Evolutionary conservation across 83 land plant species (phyloP).

Genomic region (Picea mariana): DNA sequence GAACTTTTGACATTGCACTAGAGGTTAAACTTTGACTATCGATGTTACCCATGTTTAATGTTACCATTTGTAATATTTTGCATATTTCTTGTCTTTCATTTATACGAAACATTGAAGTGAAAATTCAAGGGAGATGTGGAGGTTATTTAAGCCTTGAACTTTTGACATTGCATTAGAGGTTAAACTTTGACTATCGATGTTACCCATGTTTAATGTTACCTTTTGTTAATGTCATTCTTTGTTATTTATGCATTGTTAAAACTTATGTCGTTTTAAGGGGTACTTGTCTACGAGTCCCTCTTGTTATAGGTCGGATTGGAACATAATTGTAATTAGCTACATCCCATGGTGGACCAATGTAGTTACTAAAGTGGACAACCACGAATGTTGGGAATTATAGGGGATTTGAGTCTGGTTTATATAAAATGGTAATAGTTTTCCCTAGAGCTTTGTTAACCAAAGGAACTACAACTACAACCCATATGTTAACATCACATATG

Average conservation of each 20-base stretch:
- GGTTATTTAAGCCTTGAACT: too few relatives aligned
- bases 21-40: background rate
- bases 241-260: background rate
- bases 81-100: too few relatives aligned
- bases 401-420: background rate
- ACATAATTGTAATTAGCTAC: background rate
- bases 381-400: background rate
- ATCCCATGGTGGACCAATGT: too few relatives aligned
- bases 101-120: too few relatives aligned
- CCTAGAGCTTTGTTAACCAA: background rate
- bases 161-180: too few relatives aligned
- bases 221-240: background rate
- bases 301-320: background rate
- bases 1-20: too few relatives aligned
- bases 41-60: background rate
- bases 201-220: background rate
- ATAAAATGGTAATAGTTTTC: background rate
- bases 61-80: background rate
- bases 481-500: background rate
- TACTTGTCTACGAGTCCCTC: too few relatives aligned
- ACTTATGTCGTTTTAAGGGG: too few relatives aligned
- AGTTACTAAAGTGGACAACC: background rate
- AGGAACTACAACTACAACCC: background rate
- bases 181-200: background rate
- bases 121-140: too few relatives aligned